Percentiles rank a stretch among this genome's conserved stretches.
phyloP scores from a whole-genome alignment of 1,284 basidiomycete species.

The Mixia osmundae region DNA sequence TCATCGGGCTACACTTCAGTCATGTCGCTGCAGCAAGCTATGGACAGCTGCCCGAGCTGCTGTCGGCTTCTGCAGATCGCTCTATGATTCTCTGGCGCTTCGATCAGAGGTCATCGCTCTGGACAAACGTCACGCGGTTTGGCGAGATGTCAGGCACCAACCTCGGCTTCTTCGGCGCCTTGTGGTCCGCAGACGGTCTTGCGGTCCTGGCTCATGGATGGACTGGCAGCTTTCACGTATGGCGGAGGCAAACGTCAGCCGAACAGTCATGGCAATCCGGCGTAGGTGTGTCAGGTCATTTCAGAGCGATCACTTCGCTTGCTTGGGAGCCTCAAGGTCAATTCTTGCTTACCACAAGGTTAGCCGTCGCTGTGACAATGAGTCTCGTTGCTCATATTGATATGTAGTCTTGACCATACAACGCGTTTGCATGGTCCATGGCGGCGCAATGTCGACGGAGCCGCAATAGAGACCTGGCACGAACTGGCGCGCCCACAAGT shows the following conservation, averaged over 20 bases:
- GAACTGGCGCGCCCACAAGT: constrained; percentile 75
- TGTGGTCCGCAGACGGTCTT: constrained; percentile 38
- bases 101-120: constrained; percentile 31
- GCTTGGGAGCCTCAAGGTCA: constrained; percentile 63
- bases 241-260: constrained; percentile 26
- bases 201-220: constrained; percentile 66
- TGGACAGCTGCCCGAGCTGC: constrained; percentile 37
- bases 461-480: constrained; percentile 36
- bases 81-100: constrained; percentile 81
- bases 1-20: constrained; percentile 68
- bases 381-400: background rate
- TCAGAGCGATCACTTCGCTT: constrained; percentile 46
- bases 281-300: constrained; percentile 59
- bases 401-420: constrained; percentile 53
- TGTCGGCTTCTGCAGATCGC: constrained; percentile 76
- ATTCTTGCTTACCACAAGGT: constrained; percentile 65
- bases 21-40: constrained; percentile 21
- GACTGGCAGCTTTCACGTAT: constrained; percentile 74
- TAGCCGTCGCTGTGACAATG: constrained; percentile 14
- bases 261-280: constrained; percentile 38
- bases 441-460: constrained; percentile 7
- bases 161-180: constrained; percentile 65
- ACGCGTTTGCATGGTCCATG: constrained; percentile 52
- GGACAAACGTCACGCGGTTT: constrained; percentile 71
- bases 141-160: constrained; percentile 54